These are phyloP conservation scores for Lobosporangium transversale DNA, from an alignment of 192 early-diverging fungal species.

Conservation along the genomic window DNA sequence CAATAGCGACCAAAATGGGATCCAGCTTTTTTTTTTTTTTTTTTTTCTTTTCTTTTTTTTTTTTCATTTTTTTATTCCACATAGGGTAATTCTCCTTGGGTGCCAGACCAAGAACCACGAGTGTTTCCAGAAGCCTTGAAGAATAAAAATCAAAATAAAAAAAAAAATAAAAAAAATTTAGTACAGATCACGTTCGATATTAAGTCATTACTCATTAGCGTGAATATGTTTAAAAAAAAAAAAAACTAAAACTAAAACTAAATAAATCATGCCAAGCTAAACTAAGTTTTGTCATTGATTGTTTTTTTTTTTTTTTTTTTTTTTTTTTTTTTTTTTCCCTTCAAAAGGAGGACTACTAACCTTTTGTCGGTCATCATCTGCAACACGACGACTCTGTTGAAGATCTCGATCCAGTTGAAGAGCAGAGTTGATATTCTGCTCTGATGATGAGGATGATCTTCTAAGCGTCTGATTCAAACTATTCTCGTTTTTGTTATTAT, in stretches of 20 bases:
- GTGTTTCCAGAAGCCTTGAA: slow-evolving; percentile 8
- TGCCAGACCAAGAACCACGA: slow-evolving; percentile 1
- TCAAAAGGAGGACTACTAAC: background rate
- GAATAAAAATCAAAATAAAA: background rate
- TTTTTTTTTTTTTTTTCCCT: background rate
- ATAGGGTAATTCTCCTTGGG: slow-evolving; percentile 6
- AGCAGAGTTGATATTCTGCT: slow-evolving; percentile 29
- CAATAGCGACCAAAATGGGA: no score
- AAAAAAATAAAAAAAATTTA: background rate
- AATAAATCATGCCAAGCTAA: background rate
- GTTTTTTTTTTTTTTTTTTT: background rate
- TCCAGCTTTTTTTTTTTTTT: no score
- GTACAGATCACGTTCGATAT: background rate
- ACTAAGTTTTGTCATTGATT: no score
- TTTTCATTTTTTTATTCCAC: no score
- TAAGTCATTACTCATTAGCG: no score
- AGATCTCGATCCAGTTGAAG: slow-evolving; percentile 44
- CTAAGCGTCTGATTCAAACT: no score
- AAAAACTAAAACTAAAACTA: no score
- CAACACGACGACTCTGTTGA: slow-evolving; percentile 21
- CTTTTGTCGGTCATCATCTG: slow-evolving; percentile 36
- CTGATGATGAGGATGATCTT: background rate
- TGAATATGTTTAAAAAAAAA: no score
- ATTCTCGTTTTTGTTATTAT: background rate
- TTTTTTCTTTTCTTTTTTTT: no score